Evolutionary conservation across 2,329 filamentous ascomycete genomes (phyloP).

Genomic region (Ascomycota sp.): DNA sequence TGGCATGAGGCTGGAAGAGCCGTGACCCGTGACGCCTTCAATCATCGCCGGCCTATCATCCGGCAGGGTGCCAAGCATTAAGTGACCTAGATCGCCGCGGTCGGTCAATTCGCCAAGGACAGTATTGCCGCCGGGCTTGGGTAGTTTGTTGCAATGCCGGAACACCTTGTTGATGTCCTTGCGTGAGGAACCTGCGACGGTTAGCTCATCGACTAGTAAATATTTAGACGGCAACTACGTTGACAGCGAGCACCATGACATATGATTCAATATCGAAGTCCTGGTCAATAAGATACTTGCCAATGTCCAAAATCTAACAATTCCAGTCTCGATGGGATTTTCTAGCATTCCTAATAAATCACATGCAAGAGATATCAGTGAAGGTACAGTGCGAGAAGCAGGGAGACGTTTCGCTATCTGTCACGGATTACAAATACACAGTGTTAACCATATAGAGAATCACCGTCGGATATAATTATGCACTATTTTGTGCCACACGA

Average conservation of each 20-base stretch:
- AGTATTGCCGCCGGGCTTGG: constrained; percentile 1
- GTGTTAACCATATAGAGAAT: no score
- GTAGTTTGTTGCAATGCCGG: background rate
- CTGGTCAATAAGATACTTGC: background rate
- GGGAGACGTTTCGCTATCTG: background rate
- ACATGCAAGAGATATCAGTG: background rate
- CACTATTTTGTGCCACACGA: no score
- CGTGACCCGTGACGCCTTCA: background rate
- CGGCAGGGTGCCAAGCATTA: constrained; percentile 1
- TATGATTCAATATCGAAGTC: background rate
- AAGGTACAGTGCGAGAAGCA: background rate
- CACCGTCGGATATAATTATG: no score
- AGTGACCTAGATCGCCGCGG: background rate
- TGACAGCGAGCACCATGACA: background rate
- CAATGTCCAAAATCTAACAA: background rate
- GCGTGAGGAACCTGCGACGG: background rate
- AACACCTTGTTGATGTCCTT: background rate
- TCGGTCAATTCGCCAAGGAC: constrained; percentile 1
- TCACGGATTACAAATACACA: no score
- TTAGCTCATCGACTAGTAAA: no score
- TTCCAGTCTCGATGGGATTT: background rate
- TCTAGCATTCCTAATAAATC: background rate
- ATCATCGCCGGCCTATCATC: constrained; percentile 1
- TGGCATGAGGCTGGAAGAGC: background rate
- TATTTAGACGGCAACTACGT: background rate